phyloP scores from a whole-genome alignment of 345 rosid genomes.

The Arabidopsis thaliana region TAIR10.1 NC_003076.8:6562001-6562500 shows the following conservation, averaged over 20 bases:
- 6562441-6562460: too few species aligned
- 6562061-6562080: neutral
- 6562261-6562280: neutral
- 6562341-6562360: too few species aligned
- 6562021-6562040: slow-evolving; percentile 11
- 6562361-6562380: too few species aligned
- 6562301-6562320: too few species aligned
- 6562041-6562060: slow-evolving; percentile 13
- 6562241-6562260: neutral
- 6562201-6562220: neutral
- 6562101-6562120: neutral
- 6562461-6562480: too few species aligned
- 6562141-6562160: neutral
- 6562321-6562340: neutral
- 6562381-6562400: too few species aligned
- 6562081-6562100: neutral
- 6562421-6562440: too few species aligned
- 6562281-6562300: neutral
- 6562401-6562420: too few species aligned
- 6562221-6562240: neutral
- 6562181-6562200: neutral
- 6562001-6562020: slow-evolving; percentile 7
- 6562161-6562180: neutral
- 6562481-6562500: too few species aligned
- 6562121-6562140: neutral